Base-by-base conservation (phyloP, 768 basidiomycete genomes). In the Pleurotus cornucopiae region DNA sequence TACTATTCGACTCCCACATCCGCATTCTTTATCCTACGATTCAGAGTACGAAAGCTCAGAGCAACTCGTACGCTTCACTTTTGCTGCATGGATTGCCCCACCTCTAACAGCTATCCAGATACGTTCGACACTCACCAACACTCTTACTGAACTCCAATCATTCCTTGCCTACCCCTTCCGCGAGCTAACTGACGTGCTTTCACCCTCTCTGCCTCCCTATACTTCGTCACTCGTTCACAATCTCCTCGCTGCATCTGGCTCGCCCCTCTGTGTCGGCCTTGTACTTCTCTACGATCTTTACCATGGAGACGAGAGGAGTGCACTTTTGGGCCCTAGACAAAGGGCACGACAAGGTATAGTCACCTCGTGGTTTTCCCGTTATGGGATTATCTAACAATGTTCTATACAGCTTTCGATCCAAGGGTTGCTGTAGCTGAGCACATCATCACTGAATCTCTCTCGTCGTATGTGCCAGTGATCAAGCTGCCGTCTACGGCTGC, bases 111-210 rank as follows among this genome's bases (percentile, higher is more conserved):
- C 3, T 20, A n/a, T 38, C 2, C 39, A 53, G 51, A 53, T 53
- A 40, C 51, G 51, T n/a, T 39, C 51, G 23, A 38, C 39, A 39
- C 39, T 53, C 12, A 53, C 51, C 21, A 39, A 7, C 39, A 40
- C 51, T 7, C 51, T 53, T 13, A 23, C 51, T 41, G 51, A 53
- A 13, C 20, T 53, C n/a, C 51, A 53, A 53, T 18, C 51, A 18
- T 53, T 53, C 51, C 51, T 53, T 20, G 41, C 51, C 18, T 41
- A 53, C 51, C 51, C 51, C 2, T 53, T 53, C 39, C 37, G 51
- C 5, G 51, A 53, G 38, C 51, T 53, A 9, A 41, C 51, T 21
- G 23, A 39, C 4, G 23, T 53, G 6, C 51, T 53, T 41, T 39
- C 39, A 6, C 51, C 51, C 18, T 53, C 51, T 41, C 51, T 53